Conservation (phyloP, 148 eudicot species). For the Silene uniflora region DNA sequence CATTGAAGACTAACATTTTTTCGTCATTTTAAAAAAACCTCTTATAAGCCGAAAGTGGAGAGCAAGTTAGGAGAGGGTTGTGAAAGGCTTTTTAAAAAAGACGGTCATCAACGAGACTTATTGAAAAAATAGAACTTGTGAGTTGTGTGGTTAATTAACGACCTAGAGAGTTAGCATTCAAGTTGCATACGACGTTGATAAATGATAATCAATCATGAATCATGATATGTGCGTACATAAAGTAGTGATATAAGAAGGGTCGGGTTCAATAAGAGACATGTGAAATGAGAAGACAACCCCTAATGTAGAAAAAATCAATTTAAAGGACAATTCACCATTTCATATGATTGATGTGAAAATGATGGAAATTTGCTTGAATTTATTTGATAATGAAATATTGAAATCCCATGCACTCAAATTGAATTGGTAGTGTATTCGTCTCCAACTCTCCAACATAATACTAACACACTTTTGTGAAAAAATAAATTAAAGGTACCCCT, state of each 20-base stretch:
- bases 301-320: no score
- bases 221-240: not conserved
- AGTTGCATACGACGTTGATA: not conserved
- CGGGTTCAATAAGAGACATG: not conserved
- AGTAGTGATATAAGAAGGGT: not conserved
- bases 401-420: not conserved
- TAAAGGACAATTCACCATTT: not conserved
- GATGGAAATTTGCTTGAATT: not conserved
- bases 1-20: no score
- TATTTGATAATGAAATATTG: not conserved
- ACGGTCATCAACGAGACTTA: no score
- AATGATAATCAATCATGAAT: not conserved
- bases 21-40: no score
- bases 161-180: not conserved
- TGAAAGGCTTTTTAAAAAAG: no score
- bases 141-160: not conserved
- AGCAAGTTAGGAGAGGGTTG: no score
- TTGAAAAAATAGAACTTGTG: not conserved
- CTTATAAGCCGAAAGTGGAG: no score
- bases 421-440: not conserved
- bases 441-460: not conserved
- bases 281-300: no score
- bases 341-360: not conserved
- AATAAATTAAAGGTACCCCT: no score
- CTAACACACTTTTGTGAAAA: not conserved